A percentile compares a stretch with the other conserved stretches of the same genome.
Evolutionary conservation across 805 yeast species (phyloP).

Genomic region (Wickerhamiella sergipiensis): DNA sequence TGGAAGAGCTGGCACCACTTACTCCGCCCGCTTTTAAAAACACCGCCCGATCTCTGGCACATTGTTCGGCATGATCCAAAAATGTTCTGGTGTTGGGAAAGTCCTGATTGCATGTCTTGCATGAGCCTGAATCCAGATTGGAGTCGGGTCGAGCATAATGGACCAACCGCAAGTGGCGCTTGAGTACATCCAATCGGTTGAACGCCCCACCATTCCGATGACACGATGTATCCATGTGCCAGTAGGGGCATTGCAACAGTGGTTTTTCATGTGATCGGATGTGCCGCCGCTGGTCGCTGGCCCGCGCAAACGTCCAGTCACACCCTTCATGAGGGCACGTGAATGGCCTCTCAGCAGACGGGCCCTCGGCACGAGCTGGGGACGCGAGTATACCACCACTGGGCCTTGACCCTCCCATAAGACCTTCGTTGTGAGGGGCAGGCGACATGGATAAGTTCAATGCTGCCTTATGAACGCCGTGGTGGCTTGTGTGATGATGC

Average conservation of each 20-base stretch:
- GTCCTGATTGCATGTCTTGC: slow-evolving; percentile 34
- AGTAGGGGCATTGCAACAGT: slow-evolving; percentile 57
- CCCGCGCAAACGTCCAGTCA: slow-evolving; percentile 57
- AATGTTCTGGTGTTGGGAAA: slow-evolving; percentile 43
- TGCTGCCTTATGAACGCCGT: neutral
- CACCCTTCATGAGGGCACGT: slow-evolving; percentile 32
- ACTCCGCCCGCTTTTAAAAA: neutral
- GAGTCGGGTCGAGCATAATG: slow-evolving; percentile 41
- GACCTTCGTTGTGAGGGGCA: neutral
- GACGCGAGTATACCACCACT: neutral
- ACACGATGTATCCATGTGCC: slow-evolving; percentile 55
- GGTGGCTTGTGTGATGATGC: neutral
- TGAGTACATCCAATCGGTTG: slow-evolving; percentile 58
- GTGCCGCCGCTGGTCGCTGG: slow-evolving; percentile 57
- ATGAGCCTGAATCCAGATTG: slow-evolving; percentile 14
- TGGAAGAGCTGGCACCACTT: neutral
- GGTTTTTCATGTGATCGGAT: slow-evolving; percentile 53
- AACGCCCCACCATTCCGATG: slow-evolving; percentile 69
- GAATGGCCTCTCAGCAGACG: neutral
- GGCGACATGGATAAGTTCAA: neutral
- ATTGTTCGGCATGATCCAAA: slow-evolving; percentile 49
- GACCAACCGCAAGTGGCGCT: slow-evolving; percentile 56
- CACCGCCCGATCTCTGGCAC: slow-evolving; percentile 30
- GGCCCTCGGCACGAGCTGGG: neutral
- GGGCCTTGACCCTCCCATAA: neutral